Percentiles rank a stretch among this genome's conserved stretches.
Evolutionary conservation across 2,329 filamentous ascomycete genomes (phyloP).

Genomic region (Gaeumannomyces tritici): DNA sequence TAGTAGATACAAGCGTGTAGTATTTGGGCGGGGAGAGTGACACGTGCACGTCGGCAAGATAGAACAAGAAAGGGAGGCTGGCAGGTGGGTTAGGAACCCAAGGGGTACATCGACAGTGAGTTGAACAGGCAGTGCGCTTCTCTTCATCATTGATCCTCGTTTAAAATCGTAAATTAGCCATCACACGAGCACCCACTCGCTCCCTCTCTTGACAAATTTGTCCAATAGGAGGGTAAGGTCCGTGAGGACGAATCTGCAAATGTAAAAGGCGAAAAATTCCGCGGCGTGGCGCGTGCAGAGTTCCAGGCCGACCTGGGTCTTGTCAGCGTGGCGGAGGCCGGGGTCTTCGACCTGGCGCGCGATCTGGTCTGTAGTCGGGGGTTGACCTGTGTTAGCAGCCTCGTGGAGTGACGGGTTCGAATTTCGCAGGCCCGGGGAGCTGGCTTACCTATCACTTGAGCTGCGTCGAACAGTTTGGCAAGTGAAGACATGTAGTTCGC

Average conservation of each 20-base stretch:
- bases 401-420: not conserved
- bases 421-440: no score
- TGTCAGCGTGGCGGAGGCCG: slow-evolving; percentile 80
- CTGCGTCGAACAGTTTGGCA: slow-evolving; percentile 85
- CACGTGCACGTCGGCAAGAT: not conserved
- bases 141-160: not conserved
- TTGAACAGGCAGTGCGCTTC: not conserved
- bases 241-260: slow-evolving; percentile 86
- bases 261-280: slow-evolving; percentile 95
- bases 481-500: slow-evolving; percentile 85
- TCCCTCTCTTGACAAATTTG: slow-evolving; percentile 94
- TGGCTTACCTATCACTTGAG: slow-evolving; percentile 76
- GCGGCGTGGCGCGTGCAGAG: slow-evolving; percentile 86
- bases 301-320: slow-evolving; percentile 91
- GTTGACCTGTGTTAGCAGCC: not conserved
- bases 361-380: slow-evolving; percentile 66
- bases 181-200: slow-evolving; percentile 68
- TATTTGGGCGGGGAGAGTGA: not conserved
- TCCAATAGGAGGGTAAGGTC: slow-evolving; percentile 81
- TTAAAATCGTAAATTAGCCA: not conserved
- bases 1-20: not conserved
- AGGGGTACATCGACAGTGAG: not conserved
- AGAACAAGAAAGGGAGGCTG: not conserved
- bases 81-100: not conserved
- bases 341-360: slow-evolving; percentile 93